Percentiles rank a stretch among this genome's conserved stretches.
These are phyloP conservation scores for Oenanthe javanica DNA, from an alignment of 140 eudicot genomes.

Conservation along the genomic window DNA sequence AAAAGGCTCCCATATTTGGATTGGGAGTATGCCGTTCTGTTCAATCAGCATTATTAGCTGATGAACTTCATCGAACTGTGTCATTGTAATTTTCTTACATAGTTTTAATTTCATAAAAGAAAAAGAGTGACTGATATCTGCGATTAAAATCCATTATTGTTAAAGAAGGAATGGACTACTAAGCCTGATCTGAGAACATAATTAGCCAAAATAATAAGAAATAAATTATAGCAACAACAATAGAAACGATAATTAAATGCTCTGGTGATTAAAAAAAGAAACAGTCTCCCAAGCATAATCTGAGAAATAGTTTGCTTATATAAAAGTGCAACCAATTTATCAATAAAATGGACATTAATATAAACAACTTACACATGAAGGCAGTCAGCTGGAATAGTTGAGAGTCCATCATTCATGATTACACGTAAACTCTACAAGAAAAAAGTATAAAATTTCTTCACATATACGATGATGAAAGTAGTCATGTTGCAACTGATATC, in stretches of 20 bases:
- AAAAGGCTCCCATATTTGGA: not conserved
- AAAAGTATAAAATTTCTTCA: conserved; percentile 15
- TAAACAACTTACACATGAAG: conserved; percentile 67
- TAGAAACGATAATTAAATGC: not conserved
- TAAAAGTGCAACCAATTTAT: not conserved
- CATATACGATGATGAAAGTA: conserved; percentile 1
- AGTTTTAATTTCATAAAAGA: not conserved
- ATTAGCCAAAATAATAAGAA: not conserved
- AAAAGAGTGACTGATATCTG: not conserved
- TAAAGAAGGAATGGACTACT: not conserved
- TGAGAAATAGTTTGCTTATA: not conserved
- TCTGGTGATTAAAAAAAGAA: not conserved
- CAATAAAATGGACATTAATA: not conserved
- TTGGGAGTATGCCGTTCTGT: not conserved
- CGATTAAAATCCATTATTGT: too few species aligned
- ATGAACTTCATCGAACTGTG: not conserved
- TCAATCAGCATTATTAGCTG: not conserved
- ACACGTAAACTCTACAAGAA: conserved; percentile 80
- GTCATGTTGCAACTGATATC: not conserved
- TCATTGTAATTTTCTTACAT: not conserved
- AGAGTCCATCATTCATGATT: conserved; percentile 91
- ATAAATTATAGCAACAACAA: not conserved
- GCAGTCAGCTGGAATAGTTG: conserved; percentile 83
- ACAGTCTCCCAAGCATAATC: not conserved
- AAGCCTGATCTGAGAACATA: not conserved